Evolutionary conservation across 495 filamentous ascomycete species (phyloP), one percentile per base, ranked within the genome.

Genomic region (Tuber brumale): DNA sequence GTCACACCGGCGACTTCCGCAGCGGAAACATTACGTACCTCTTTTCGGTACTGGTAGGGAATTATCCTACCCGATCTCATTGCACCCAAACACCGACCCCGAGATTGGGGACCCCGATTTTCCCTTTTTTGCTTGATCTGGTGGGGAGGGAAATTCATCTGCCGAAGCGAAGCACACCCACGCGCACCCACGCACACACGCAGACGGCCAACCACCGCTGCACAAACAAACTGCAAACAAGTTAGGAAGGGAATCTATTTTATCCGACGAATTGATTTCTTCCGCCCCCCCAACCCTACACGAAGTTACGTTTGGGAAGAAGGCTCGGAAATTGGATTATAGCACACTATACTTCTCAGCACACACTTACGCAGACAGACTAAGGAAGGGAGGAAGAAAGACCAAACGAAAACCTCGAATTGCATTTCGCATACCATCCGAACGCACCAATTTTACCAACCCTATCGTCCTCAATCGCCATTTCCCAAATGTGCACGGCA

Each of bases 401-500:
- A 57, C 51, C 9, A 57, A 57, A 27, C n/a, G 23, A 66, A 35
- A 35, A 27, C 2, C 57, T 27, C 31, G 27, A 35, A 66, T 66
- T 66, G 27, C 14, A 5, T 66, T 66, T 66, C 27, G 14, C 57
- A 35, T 35, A 31, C 57, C 57, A 66, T 35, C 27, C 27, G 3
- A 19, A 66, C 57, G 27, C 3, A 61, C 31, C 57, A 31, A 61
- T 61, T 61, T 6, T 12, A 61, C 72, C 45, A 73, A 46, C 46
- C 42, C 44, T 19, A 2, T 70, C 16, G 75, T 45, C 71, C 45
- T 45, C 66, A 46, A 42, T 43, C 43, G 37, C 27, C 35, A 61
- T 69, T 37, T 51, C 45, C 35, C 42, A 70, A 76, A 82, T 81
- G 79, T 81, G 79, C 66, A 81, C 79, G 12, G 74, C 71, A 71